Evolutionary conservation across 768 basidiomycete genomes (phyloP).

Genomic region (Tylopilus sp.): DNA sequence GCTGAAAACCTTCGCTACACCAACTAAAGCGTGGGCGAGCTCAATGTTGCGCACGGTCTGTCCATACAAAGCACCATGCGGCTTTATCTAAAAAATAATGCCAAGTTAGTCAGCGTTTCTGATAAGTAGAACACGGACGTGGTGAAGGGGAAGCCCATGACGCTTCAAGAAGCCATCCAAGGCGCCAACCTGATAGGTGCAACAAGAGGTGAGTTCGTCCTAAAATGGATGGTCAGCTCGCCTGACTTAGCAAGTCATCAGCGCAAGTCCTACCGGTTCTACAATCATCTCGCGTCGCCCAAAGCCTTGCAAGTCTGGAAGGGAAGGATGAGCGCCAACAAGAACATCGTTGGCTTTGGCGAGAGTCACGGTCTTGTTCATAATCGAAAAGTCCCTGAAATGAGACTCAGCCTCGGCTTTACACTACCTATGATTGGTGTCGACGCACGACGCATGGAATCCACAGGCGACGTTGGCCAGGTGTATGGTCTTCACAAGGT

Average conservation of each 20-base stretch:
- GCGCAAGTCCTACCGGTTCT: slow-evolving; percentile 42
- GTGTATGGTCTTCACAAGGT: slow-evolving; percentile 54
- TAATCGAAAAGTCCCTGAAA: slow-evolving; percentile 58
- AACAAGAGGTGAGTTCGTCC: slow-evolving; percentile 55
- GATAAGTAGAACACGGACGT: slow-evolving; percentile 36
- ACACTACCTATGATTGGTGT: background rate
- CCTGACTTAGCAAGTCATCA: background rate
- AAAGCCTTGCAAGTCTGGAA: slow-evolving; percentile 61
- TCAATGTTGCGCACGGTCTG: slow-evolving; percentile 54
- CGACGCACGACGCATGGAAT: slow-evolving; percentile 57
- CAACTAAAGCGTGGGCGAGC: slow-evolving; percentile 52
- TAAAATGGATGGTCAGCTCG: slow-evolving; percentile 13
- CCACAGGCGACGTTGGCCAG: slow-evolving; percentile 66
- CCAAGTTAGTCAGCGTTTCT: background rate
- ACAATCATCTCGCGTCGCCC: slow-evolving; percentile 64
- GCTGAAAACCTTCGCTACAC: slow-evolving; percentile 51
- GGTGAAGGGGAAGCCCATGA: slow-evolving; percentile 51
- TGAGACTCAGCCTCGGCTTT: background rate
- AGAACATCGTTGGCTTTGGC: slow-evolving; percentile 55
- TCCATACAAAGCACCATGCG: slow-evolving; percentile 60
- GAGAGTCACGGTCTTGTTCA: slow-evolving; percentile 57
- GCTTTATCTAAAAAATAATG: slow-evolving; percentile 44
- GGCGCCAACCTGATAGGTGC: slow-evolving; percentile 69
- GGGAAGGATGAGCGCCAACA: slow-evolving; percentile 66
- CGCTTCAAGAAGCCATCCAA: slow-evolving; percentile 54